Percentiles rank a stretch among this genome's conserved stretches.
phyloP scores from a whole-genome alignment of 805 yeast species.

The Nakazawaea holstii region DNA sequence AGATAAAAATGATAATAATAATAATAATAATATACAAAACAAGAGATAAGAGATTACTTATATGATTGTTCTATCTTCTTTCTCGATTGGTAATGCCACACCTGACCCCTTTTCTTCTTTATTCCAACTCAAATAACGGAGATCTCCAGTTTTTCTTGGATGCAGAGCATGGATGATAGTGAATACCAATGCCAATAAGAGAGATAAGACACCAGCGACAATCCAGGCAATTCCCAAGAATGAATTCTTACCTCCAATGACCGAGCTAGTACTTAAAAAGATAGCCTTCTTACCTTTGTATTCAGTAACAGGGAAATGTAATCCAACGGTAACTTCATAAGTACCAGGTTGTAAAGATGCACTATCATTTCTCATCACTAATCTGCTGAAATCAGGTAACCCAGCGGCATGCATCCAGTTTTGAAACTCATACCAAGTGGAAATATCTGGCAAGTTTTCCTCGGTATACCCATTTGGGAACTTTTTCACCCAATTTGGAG shows the following conservation, averaged over 20 bases:
- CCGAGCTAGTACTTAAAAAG: constrained; percentile 64
- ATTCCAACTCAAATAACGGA: constrained; percentile 70
- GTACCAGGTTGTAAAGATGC: constrained; percentile 50
- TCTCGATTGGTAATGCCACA: constrained; percentile 3
- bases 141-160: constrained; percentile 71
- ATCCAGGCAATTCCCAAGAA: constrained; percentile 73
- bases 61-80: neutral
- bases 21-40: neutral
- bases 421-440: constrained; percentile 64
- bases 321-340: constrained; percentile 60
- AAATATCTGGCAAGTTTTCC: constrained; percentile 62
- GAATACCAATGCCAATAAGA: constrained; percentile 48
- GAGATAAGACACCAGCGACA: constrained; percentile 68
- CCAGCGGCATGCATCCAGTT: constrained; percentile 89
- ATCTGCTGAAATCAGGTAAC: constrained; percentile 58
- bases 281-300: constrained; percentile 65
- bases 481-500: constrained; percentile 73
- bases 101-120: constrained; percentile 25
- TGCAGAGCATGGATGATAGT: constrained; percentile 49
- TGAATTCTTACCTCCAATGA: constrained; percentile 70
- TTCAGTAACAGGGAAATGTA: constrained; percentile 74
- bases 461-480: constrained; percentile 73
- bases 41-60: neutral
- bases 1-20: neutral
- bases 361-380: constrained; percentile 58